Evolutionary conservation across 169 alveolate species (phyloP).

Genomic region (Babesia bovis): DNA sequence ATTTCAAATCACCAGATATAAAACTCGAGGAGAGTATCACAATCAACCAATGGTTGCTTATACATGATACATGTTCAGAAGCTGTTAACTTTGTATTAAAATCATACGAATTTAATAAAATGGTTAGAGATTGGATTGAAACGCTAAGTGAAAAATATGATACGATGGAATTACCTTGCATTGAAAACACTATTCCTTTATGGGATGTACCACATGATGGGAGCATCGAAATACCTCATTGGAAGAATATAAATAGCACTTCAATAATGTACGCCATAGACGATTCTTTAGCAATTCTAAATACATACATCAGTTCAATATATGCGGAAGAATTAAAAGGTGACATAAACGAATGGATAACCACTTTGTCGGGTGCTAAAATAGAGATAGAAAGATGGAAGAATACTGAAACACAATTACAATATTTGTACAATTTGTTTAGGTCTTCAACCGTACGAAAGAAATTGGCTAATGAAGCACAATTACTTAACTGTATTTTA

Average conservation of each 20-base stretch:
- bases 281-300: slow-evolving; percentile 1
- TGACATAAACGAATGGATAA: slow-evolving; percentile 1
- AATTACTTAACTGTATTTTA: not conserved
- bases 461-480: not conserved
- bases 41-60: slow-evolving; percentile 1
- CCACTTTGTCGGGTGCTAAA: not conserved
- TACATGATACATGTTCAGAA: not conserved
- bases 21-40: not conserved
- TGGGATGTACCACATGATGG: not conserved
- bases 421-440: not conserved
- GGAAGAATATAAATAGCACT: not conserved
- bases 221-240: not conserved
- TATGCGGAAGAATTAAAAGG: slow-evolving; percentile 14
- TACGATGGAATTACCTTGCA: not conserved
- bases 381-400: slow-evolving; percentile 3
- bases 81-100: not conserved
- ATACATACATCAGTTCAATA: slow-evolving; percentile 8
- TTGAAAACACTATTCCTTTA: not conserved
- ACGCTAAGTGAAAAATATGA: not conserved
- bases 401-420: not conserved
- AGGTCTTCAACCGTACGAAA: not conserved
- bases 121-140: slow-evolving; percentile 4
- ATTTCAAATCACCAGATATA: too few species aligned
- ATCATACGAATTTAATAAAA: slow-evolving; percentile 5
- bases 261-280: slow-evolving; percentile 1